A percentile compares a stretch with the other conserved stretches of the same genome.
Evolutionary conservation across 352 stramenopile species (phyloP).

Genomic region (Hyaloperonospora arabidopsidis): DNA sequence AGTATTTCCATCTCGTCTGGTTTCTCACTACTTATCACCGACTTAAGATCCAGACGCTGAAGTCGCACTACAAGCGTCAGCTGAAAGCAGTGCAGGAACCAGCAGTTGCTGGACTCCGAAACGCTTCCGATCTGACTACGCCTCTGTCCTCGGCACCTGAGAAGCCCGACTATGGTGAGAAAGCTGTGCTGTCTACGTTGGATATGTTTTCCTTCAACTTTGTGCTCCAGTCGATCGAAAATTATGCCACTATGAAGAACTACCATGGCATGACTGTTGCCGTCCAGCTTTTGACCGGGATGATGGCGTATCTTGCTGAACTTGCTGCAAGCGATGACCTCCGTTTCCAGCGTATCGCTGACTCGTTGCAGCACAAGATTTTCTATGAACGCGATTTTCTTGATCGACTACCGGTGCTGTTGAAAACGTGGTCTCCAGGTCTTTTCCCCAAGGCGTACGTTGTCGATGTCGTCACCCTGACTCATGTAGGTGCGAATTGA

Average conservation of each 20-base stretch:
- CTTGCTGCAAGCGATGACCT: slow-evolving; percentile 61
- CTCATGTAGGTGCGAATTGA: slow-evolving; percentile 46
- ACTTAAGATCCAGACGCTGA: slow-evolving; percentile 62
- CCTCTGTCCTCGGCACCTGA: slow-evolving; percentile 27
- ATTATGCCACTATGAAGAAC: slow-evolving; percentile 71
- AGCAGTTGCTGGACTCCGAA: slow-evolving; percentile 40
- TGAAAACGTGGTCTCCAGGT: slow-evolving; percentile 71
- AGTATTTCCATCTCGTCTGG: slow-evolving; percentile 85
- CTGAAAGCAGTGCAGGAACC: slow-evolving; percentile 49
- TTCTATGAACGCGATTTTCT: slow-evolving; percentile 85
- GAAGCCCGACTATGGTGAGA: slow-evolving; percentile 63
- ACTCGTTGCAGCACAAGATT: slow-evolving; percentile 84
- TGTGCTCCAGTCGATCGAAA: slow-evolving; percentile 83
- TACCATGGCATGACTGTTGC: slow-evolving; percentile 76
- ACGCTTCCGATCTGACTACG: slow-evolving; percentile 48
- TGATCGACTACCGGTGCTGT: slow-evolving; percentile 67
- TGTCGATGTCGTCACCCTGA: slow-evolving; percentile 77
- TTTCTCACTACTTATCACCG: slow-evolving; percentile 81
- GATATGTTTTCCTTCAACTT: slow-evolving; percentile 91
- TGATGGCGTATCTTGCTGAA: slow-evolving; percentile 82
- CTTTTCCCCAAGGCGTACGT: slow-evolving; percentile 62
- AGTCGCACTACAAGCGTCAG: slow-evolving; percentile 56
- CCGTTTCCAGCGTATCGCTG: slow-evolving; percentile 72
- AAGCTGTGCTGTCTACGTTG: slow-evolving; percentile 72
- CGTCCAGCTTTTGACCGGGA: slow-evolving; percentile 70